phyloP scores from a whole-genome alignment of 176 grass and related monocot genomes.

The Themeda triandra region DNA sequence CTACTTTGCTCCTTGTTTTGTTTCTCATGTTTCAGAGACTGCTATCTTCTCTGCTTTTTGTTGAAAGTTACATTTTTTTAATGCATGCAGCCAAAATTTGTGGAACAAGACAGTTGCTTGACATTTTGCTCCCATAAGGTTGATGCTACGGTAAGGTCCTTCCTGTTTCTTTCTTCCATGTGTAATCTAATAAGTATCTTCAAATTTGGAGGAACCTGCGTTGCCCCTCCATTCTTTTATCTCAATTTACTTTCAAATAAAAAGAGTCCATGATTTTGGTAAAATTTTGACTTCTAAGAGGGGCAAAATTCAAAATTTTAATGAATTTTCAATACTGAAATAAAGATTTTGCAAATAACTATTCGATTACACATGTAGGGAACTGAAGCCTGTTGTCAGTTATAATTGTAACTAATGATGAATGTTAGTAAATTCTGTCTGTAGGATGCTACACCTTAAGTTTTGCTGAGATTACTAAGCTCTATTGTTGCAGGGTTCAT shows the following conservation, averaged over 20 bases:
- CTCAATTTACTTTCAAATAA: not conserved
- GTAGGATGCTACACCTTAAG: not conserved
- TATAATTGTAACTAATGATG: not conserved
- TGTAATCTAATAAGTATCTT: not conserved
- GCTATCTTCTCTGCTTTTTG: not conserved
- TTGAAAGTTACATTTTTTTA: constrained; percentile 25
- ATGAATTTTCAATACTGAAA: not conserved
- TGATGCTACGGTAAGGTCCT: constrained; percentile 63
- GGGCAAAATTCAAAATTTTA: not conserved
- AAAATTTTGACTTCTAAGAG: not conserved
- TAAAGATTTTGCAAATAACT: not conserved
- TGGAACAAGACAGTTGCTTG: constrained; percentile 73
- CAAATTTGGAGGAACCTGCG: not conserved
- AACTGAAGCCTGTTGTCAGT: not conserved
- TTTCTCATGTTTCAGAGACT: constrained; percentile 5
- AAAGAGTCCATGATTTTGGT: not conserved
- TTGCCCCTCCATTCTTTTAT: not conserved
- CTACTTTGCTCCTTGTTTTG: not conserved
- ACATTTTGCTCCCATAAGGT: constrained; percentile 74
- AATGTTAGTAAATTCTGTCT: not conserved
- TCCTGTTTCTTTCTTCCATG: constrained; percentile 4
- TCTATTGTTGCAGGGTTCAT: constrained; percentile 62
- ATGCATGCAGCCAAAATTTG: constrained; percentile 67
- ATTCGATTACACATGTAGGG: not conserved
- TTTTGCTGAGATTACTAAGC: constrained; percentile 29